Percentiles rank a stretch among this genome's conserved stretches.
Evolutionary conservation across 768 basidiomycete species (phyloP).

Genomic region (Lepiota venenata): DNA sequence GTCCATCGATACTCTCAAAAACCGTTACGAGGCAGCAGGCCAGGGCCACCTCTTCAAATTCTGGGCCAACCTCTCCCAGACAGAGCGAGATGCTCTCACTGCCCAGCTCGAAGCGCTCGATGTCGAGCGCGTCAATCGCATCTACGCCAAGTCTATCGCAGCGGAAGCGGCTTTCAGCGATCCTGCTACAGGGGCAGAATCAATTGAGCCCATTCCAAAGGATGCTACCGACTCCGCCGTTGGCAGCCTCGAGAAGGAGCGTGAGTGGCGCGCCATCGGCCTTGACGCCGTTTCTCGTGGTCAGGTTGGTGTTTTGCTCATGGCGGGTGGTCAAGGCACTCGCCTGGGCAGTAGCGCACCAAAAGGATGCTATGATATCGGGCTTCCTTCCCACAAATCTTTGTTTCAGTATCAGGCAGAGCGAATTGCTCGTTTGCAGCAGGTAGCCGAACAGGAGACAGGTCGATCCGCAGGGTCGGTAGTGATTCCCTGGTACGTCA

Average conservation of each 20-base stretch:
- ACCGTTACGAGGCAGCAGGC: slow-evolving; percentile 72
- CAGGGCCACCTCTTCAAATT: slow-evolving; percentile 91
- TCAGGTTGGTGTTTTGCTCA: slow-evolving; percentile 90
- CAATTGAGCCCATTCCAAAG: slow-evolving; percentile 81
- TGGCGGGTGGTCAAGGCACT: slow-evolving; percentile 98
- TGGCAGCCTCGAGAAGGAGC: slow-evolving; percentile 45
- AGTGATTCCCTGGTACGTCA: slow-evolving; percentile 94
- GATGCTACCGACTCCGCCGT: slow-evolving; percentile 65
- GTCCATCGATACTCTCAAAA: slow-evolving; percentile 53
- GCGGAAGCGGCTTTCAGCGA: slow-evolving; percentile 53
- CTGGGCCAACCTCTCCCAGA: slow-evolving; percentile 66
- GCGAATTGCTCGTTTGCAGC: slow-evolving; percentile 83
- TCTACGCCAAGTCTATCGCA: slow-evolving; percentile 74
- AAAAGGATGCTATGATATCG: slow-evolving; percentile 98
- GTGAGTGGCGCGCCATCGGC: slow-evolving; percentile 76
- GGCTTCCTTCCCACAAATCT: slow-evolving; percentile 86
- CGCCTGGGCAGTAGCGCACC: slow-evolving; percentile 88
- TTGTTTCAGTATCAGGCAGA: slow-evolving; percentile 99
- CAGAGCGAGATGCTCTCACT: slow-evolving; percentile 61
- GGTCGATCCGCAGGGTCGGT: slow-evolving; percentile 57
- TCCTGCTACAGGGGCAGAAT: slow-evolving; percentile 36
- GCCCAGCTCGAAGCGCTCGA: slow-evolving; percentile 78
- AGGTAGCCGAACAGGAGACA: slow-evolving; percentile 58
- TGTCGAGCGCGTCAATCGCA: slow-evolving; percentile 87
- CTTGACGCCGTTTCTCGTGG: slow-evolving; percentile 77